A percentile compares a stretch with the other conserved stretches of the same genome.
Conservation (phyloP, 768 basidiomycete genomes). For the Mycena latifolia region DNA sequence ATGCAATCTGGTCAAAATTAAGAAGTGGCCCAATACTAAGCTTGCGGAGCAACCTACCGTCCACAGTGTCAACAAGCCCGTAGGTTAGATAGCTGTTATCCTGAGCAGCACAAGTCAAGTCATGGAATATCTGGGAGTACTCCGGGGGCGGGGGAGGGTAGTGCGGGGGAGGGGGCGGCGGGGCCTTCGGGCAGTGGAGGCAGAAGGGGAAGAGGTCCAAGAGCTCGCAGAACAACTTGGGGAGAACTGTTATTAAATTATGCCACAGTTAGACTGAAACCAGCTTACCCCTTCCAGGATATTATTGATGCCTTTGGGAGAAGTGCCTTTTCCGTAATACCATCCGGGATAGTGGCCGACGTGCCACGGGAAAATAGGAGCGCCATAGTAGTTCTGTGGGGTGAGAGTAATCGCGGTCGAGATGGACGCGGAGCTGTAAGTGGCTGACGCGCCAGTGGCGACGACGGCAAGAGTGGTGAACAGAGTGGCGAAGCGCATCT, state of each 20-base stretch:
- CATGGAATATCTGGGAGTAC: constrained; percentile 43
- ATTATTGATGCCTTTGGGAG: constrained; percentile 10
- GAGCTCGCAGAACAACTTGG: constrained; percentile 41
- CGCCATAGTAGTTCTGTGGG: constrained; percentile 45
- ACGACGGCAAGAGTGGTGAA: constrained; percentile 24
- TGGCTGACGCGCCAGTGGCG: constrained; percentile 19
- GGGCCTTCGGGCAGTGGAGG: constrained; percentile 43
- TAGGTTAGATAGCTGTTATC: constrained; percentile 51
- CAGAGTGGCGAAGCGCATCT: constrained; percentile 33
- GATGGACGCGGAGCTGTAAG: constrained; percentile 9
- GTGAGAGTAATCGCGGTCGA: constrained; percentile 16
- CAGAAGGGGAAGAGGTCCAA: constrained; percentile 41
- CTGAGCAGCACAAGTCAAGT: constrained; percentile 47
- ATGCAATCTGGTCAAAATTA: constrained; percentile 42
- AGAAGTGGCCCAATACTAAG: not conserved
- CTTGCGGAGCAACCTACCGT: constrained; percentile 34
- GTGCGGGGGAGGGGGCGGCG: too few species aligned
- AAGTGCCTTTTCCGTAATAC: constrained; percentile 47
- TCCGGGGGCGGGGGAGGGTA: constrained; percentile 40
- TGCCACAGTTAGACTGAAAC: not conserved
- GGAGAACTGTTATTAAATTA: too few species aligned
- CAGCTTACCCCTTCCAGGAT: constrained; percentile 15
- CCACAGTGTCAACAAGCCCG: constrained; percentile 49
- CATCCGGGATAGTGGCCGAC: constrained; percentile 47
- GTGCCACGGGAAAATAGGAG: constrained; percentile 50